Conservation (phyloP, 2,329 filamentous ascomycete genomes). For the Claviceps sp. region DNA sequence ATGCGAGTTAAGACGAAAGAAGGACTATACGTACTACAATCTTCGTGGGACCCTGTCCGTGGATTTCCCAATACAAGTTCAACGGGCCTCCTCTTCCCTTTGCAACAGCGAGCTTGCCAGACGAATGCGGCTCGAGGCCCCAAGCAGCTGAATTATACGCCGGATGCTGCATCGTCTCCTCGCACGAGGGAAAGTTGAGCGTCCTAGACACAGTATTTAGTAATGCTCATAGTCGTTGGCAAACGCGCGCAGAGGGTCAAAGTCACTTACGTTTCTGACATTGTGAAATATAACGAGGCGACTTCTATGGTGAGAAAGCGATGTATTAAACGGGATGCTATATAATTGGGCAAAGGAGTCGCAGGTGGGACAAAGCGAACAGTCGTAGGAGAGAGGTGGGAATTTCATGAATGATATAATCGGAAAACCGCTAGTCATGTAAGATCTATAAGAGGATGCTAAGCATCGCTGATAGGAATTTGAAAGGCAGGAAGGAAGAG, state of each 20-base stretch:
- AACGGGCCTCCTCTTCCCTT: constrained; percentile 59
- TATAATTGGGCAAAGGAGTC: no score
- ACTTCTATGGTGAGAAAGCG: no score
- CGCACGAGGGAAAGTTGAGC: constrained; percentile 28
- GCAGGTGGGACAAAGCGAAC: no score
- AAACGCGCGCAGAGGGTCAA: no score
- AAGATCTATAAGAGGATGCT: no score
- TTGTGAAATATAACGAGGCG: neutral
- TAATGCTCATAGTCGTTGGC: neutral
- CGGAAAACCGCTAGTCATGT: no score
- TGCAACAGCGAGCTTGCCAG: constrained; percentile 52
- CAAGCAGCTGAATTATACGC: constrained; percentile 55
- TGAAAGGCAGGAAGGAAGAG: no score
- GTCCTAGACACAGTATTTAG: neutral
- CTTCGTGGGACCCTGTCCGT: constrained; percentile 60
- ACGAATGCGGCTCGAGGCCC: constrained; percentile 51
- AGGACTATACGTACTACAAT: constrained; percentile 50
- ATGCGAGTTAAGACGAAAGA: no score
- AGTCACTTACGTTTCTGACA: neutral
- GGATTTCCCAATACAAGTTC: constrained; percentile 65
- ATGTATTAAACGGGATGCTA: no score
- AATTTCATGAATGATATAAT: no score
- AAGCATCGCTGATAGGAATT: no score
- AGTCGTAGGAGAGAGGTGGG: no score
- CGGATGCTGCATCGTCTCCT: constrained; percentile 49